Base-by-base conservation (phyloP, 768 basidiomycete genomes). In the Termitomyces sp. region DNA sequence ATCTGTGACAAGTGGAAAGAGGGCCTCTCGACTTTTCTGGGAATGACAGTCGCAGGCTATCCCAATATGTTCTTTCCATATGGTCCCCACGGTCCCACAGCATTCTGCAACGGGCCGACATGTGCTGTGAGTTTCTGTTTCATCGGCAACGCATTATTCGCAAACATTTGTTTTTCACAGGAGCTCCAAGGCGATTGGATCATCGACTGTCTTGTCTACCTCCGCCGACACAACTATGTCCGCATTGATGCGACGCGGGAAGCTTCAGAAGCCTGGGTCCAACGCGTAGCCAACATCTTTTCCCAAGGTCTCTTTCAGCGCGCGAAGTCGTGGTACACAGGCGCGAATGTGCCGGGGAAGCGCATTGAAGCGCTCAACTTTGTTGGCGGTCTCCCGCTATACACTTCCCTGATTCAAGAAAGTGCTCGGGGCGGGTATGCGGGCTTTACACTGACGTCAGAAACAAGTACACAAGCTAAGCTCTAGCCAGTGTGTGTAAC, bases 1-100 rank as follows among this genome's bases (percentile, higher is more conserved):
- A 54, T 66, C 26, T 24, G 55, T 3, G 66, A 66, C 22, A 67
- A 64, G 47, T 67, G 66, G 66, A 43, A 38, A 15, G 57, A 58
- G 21, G 60, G 62, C 11, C 48, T 65, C 2, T 54, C 58, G 10
- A 67, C 64, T 4, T 58, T 32, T 46, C n/a, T 46, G 12, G 45
- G 45, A 46, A 46, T 46, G 45, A 65, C 58, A n/a, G 51, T 44
- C 3, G 47, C 60, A 4, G 53, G 57, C 24, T 67, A 55, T 46
- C 66, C 65, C 5, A 67, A 67, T 45, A 61, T 67, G 64, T 67
- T 66, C 57, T 66, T 65, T 54, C 54, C 57, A 11, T 66, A 66
- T 45, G 66, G 65, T 2, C 64, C 63, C 17, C 66, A 67, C 7
- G 64, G 53, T 19, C 65, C 66, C 4, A 66, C 65, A 4, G 65